Base-by-base conservation (phyloP, 2,329 filamentous ascomycete genomes). In the Diaporthe sp. region DNA sequence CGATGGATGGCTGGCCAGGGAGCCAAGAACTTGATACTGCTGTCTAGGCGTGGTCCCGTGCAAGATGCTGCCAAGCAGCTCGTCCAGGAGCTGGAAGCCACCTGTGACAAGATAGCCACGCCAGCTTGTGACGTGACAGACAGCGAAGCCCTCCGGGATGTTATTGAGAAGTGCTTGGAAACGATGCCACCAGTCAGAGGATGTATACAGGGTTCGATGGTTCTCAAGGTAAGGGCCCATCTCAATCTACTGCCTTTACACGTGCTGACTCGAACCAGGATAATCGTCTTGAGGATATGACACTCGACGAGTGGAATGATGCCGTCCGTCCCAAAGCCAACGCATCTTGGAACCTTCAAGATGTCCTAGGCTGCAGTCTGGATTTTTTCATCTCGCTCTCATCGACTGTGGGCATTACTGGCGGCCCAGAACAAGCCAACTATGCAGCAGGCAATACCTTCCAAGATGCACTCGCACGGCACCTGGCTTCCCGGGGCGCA, bases 321-420 rank as follows among this genome's bases (percentile, higher is more conserved):
- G 77, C 75, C 2, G 44, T 77, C 4, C 27, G 58, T 32, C 61
- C 70, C 70, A 74, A 72, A 30, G 51, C 71, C 58, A 39, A 37
- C 22, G 73, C 69, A 37, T 72, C 70, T 10, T 50, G 70, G 30
- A 74, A 72, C 42, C 70, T 74, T 30, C 32, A 35, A 35, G 32
- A 69, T 19, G 37, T 53, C 32, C 61, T 74, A 6, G 42, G 59
- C 25, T 30, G 39, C 42, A 30, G 61, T 15, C 37, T 74, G 2
- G 74, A 72, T 47, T 75, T 79, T 73, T 77, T 79, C 70, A 68
- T 79, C 42, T 42, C 79, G 19, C 73, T 79, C 19, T 79, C 78
- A 4, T 79, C 78, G 7, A 76, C 74, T 12, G 75, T 76, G 68
- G 77, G 77, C 22, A 74, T 79, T n/a, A 68, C 76, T 13, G 78